phyloP scores from a whole-genome alignment of 202 grass and related monocot genomes.

The Schoenoplectus tabernaemontani region DNA sequence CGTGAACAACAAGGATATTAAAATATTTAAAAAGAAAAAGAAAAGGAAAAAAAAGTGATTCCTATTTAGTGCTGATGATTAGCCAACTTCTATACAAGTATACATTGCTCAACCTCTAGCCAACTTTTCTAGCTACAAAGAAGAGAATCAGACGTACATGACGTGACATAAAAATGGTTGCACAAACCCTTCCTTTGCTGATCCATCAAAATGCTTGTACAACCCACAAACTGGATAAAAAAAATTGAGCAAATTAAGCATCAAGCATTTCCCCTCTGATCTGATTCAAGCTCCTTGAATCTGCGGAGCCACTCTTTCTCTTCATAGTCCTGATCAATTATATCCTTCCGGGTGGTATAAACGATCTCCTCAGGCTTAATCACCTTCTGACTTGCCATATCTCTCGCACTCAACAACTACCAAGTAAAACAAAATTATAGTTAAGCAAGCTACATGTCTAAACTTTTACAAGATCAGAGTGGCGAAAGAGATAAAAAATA shows the following conservation, averaged over 20 bases:
- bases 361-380: conserved; percentile 75
- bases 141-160: background rate
- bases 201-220: conserved; percentile 6
- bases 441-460: conserved; percentile 4
- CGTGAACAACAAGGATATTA: background rate
- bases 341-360: conserved; percentile 68
- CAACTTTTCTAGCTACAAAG: conserved; percentile 8
- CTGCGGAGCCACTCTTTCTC: conserved; percentile 67
- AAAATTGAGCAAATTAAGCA: conserved; percentile 1
- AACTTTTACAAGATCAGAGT: conserved; percentile 19
- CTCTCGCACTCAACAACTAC: conserved; percentile 78
- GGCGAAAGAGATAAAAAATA: conserved; percentile 24
- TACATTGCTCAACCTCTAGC: conserved; percentile 5
- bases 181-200: background rate
- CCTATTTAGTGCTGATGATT: background rate
- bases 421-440: conserved; percentile 26
- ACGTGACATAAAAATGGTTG: background rate
- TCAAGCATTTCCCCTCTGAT: conserved; percentile 31
- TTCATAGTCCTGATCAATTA: conserved; percentile 83
- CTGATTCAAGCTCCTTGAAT: conserved; percentile 62
- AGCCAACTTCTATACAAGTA: conserved; percentile 13
- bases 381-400: conserved; percentile 68
- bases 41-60: background rate
- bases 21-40: background rate
- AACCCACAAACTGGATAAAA: background rate